These are phyloP conservation scores for Entomortierella lignicola DNA, from an alignment of 192 early-diverging fungal species.

Conservation along the genomic window DNA sequence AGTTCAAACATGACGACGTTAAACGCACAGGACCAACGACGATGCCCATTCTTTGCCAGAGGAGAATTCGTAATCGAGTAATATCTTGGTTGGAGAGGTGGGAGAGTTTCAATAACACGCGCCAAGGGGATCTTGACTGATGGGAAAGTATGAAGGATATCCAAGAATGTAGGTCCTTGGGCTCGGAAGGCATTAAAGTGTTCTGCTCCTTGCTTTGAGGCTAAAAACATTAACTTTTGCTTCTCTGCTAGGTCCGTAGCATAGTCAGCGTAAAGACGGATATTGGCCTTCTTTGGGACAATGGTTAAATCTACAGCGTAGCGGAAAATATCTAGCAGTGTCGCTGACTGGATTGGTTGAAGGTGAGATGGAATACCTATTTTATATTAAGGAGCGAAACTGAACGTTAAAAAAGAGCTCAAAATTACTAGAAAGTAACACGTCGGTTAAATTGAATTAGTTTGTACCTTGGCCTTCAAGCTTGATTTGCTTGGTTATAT, in stretches of 20 bases:
- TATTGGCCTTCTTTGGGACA: conserved; percentile 80
- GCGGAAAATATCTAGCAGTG: conserved; percentile 72
- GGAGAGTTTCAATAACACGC: conserved; percentile 81
- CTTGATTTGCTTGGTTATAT: conserved; percentile 38
- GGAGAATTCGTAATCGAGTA: conserved; percentile 89
- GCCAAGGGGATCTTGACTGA: conserved; percentile 74
- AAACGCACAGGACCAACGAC: conserved; percentile 82
- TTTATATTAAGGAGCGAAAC: not conserved
- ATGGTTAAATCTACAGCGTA: conserved; percentile 83
- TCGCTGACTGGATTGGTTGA: conserved; percentile 54
- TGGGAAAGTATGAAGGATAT: conserved; percentile 85
- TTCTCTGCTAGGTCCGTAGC: conserved; percentile 77
- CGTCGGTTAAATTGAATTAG: not conserved
- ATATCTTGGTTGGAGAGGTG: conserved; percentile 84
- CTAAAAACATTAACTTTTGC: conserved; percentile 80
- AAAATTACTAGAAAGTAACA: not conserved
- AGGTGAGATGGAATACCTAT: conserved; percentile 67
- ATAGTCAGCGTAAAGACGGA: conserved; percentile 87
- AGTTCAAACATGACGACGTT: conserved; percentile 83
- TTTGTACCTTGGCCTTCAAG: conserved; percentile 55
- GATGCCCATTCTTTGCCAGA: conserved; percentile 54
- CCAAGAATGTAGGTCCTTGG: conserved; percentile 80
- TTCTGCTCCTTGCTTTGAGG: conserved; percentile 77
- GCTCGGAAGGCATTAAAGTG: conserved; percentile 75
- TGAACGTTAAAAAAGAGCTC: too few relatives aligned